Evolutionary conservation across 345 rosid species (phyloP).

Genomic region (Euphorbia tirucalli): DNA sequence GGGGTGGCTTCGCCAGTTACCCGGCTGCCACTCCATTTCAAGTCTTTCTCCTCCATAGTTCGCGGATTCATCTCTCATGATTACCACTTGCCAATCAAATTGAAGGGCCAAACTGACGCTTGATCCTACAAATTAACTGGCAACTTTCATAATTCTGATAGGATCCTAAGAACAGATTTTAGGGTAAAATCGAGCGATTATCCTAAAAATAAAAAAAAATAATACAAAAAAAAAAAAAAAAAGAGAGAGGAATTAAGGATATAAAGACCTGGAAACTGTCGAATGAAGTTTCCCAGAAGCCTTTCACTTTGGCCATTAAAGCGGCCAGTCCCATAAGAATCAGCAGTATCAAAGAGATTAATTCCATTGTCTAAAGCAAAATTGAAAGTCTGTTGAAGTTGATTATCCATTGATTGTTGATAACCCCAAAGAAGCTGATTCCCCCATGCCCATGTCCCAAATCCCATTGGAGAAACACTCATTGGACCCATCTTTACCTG

Average conservation of each 20-base stretch:
- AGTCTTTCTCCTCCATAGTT: too few species aligned
- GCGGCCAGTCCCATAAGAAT: slow-evolving; percentile 87
- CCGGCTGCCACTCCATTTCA: too few species aligned
- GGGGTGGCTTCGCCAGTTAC: too few species aligned
- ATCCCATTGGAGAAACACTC: slow-evolving; percentile 91
- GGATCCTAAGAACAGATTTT: too few species aligned
- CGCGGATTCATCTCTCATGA: too few species aligned
- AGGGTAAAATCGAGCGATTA: too few species aligned
- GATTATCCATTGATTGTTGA: slow-evolving; percentile 71
- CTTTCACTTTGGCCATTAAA: slow-evolving; percentile 86
- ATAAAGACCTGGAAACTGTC: slow-evolving; percentile 49
- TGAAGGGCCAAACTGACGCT: too few species aligned
- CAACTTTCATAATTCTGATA: too few species aligned
- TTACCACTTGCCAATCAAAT: too few species aligned
- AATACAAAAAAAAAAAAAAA: too few species aligned
- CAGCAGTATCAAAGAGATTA: slow-evolving; percentile 87
- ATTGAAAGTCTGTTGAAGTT: slow-evolving; percentile 72
- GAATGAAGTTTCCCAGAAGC: slow-evolving; percentile 81
- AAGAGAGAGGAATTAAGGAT: not conserved
- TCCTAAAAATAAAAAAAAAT: too few species aligned
- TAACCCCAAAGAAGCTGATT: slow-evolving; percentile 96
- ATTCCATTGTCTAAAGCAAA: slow-evolving; percentile 74
- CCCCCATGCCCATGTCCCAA: slow-evolving; percentile 99
- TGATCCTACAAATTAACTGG: too few species aligned
- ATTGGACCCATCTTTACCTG: slow-evolving; percentile 88